These are phyloP conservation scores for Emericellopsis cladophorae DNA, from an alignment of 2,329 filamentous ascomycete genomes.

Conservation along the genomic window DNA sequence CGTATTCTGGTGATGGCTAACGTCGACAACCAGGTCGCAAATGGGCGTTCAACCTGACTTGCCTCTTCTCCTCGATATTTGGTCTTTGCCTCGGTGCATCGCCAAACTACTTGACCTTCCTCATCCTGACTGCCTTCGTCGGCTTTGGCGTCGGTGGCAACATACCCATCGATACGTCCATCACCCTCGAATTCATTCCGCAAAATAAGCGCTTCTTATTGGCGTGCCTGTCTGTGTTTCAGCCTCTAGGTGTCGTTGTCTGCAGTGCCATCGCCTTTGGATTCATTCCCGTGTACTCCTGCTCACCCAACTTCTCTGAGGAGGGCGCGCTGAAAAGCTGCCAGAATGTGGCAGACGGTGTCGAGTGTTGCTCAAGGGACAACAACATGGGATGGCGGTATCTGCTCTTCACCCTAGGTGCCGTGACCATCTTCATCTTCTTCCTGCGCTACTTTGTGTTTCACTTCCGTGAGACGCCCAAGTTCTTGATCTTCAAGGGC, in stretches of 20 bases:
- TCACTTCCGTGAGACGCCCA: slow-evolving; percentile 32
- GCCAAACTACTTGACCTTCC: slow-evolving; percentile 33
- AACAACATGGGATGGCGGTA: slow-evolving; percentile 40
- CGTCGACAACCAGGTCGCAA: slow-evolving; percentile 21
- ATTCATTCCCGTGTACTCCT: slow-evolving; percentile 37
- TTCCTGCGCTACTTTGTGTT: slow-evolving; percentile 32
- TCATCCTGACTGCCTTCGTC: slow-evolving; percentile 39
- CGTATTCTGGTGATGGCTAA: too few relatives aligned
- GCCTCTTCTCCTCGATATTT: slow-evolving; percentile 39
- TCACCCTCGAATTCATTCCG: slow-evolving; percentile 42
- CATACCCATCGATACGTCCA: slow-evolving; percentile 42
- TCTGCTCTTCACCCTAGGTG: slow-evolving; percentile 29
- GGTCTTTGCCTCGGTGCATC: slow-evolving; percentile 37
- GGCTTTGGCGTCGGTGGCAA: slow-evolving; percentile 41
- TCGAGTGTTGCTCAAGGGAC: slow-evolving; percentile 20
- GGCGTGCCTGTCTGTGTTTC: slow-evolving; percentile 38
- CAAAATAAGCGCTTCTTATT: slow-evolving; percentile 35
- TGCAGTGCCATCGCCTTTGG: slow-evolving; percentile 37
- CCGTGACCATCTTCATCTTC: slow-evolving; percentile 27
- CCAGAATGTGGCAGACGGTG: slow-evolving; percentile 12
- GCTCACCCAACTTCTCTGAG: slow-evolving; percentile 36
- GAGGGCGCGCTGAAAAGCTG: slow-evolving; percentile 27
- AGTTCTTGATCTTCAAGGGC: slow-evolving; percentile 29
- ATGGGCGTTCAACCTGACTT: slow-evolving; percentile 46
- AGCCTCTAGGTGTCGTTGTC: slow-evolving; percentile 40